Evolutionary conservation across 441 rosid species (phyloP), one percentile per base, ranked within the genome.

Genomic region (Heliophila coronopifolia): DNA sequence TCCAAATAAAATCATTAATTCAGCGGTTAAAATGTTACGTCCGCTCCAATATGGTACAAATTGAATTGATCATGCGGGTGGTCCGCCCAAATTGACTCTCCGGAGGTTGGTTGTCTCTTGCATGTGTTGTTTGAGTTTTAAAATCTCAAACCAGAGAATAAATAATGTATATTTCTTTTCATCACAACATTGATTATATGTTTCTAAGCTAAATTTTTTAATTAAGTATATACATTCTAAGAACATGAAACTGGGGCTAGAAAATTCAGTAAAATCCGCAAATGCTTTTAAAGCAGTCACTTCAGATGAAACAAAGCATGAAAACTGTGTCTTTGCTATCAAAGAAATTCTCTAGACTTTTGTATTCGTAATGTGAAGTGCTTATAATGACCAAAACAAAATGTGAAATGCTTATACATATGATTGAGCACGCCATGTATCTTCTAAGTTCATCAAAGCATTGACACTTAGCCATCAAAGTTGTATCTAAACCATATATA

Each of bases 281-380:
- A 69, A 22, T 53, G 72, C 91, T 64, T 79, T 83, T 63, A 65
- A 55, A 32, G 78, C 83, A 23, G 80, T 58, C 26, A 47, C 27
- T 42, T 51, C 71, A 58, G 76, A 67, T 66, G 79, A 69, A 62
- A 57, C 69, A 14, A 65, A 64, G 58, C 65, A 70, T 38, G 64
- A 31, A 57, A 76, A 80, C 30, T 71, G 52, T 54, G 48, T 79
- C 32, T 30, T 73, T 62, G 71, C 82, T 53, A 53, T 86, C 59
- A 82, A 67, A 67, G 75, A 63, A 53, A 94, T 68, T 8, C 56
- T 82, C 48, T n/a, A n/a, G 76, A 86, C 70, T 86, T 82, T 58
- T 75, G 81, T 79, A 86, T 86, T 74, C 88, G 84, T 49, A 90
- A 84, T 54, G 74, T 91, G 20, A n/a, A n/a, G n/a, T n/a, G n/a